Evolutionary conservation across 2,329 filamentous ascomycete genomes (phyloP).

Genomic region (Clarireedia sp.): DNA sequence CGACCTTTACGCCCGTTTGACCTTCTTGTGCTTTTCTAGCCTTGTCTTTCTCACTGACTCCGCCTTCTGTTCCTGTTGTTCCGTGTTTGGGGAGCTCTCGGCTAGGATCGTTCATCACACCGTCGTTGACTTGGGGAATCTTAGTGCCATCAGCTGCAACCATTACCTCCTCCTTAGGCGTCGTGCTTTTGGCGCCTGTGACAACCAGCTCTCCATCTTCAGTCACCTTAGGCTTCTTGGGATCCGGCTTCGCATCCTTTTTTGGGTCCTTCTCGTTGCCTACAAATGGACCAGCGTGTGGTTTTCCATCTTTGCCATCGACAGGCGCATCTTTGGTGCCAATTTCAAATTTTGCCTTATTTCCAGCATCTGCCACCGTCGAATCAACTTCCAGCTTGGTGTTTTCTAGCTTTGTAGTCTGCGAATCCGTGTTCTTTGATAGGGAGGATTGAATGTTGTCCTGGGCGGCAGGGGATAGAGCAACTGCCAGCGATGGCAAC

Average conservation of each 20-base stretch:
- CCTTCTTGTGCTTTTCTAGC: conserved; percentile 61
- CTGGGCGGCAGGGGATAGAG: conserved; percentile 28
- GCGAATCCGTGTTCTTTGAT: conserved; percentile 17
- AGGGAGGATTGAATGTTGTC: conserved; percentile 19
- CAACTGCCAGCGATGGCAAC: conserved; percentile 45
- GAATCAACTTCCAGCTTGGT: conserved; percentile 7
- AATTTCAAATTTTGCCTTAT: conserved; percentile 28
- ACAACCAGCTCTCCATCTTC: conserved; percentile 31
- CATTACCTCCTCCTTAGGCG: conserved; percentile 29
- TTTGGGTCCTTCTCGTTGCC: conserved; percentile 44
- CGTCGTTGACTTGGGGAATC: conserved; percentile 60
- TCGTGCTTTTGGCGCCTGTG: conserved; percentile 41
- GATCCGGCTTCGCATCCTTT: conserved; percentile 33
- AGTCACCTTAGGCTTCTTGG: conserved; percentile 32
- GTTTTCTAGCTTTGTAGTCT: conserved; percentile 17
- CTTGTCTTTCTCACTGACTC: conserved; percentile 81
- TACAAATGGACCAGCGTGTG: conserved; percentile 78
- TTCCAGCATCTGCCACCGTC: conserved; percentile 18
- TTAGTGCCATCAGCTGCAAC: conserved; percentile 50
- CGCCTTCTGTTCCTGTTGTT: conserved; percentile 80
- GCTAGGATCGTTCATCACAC: conserved; percentile 88
- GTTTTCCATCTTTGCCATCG: conserved; percentile 88
- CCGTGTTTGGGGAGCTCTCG: conserved; percentile 70
- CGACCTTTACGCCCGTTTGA: conserved; percentile 53
- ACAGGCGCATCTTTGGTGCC: conserved; percentile 78